phyloP scores from a whole-genome alignment of 2,329 filamentous ascomycete species.

The Verticillium dahliae region DNA sequence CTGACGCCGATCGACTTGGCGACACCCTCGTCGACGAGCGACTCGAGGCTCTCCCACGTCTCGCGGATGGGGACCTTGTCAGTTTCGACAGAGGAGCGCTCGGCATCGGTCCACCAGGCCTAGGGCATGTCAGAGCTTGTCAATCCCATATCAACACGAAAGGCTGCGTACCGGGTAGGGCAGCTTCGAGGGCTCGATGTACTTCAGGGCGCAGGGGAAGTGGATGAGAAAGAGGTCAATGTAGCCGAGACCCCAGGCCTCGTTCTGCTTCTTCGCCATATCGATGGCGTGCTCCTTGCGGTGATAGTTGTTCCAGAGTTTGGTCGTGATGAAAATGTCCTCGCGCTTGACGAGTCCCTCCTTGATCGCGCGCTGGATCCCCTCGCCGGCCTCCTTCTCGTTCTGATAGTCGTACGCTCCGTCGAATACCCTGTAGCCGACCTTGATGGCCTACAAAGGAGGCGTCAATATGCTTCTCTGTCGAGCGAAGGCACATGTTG shows the following conservation, averaged over 20 bases:
- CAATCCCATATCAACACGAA: not conserved
- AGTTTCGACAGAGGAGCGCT: slow-evolving; percentile 28
- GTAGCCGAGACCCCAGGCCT: slow-evolving; percentile 58
- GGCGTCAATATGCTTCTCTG: not conserved
- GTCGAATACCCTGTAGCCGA: slow-evolving; percentile 47
- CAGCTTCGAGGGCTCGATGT: slow-evolving; percentile 51
- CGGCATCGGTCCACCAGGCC: slow-evolving; percentile 32
- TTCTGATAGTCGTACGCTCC: slow-evolving; percentile 54
- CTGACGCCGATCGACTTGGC: slow-evolving; percentile 52
- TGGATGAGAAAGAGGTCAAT: slow-evolving; percentile 67
- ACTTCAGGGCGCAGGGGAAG: slow-evolving; percentile 42
- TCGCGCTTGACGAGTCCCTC: slow-evolving; percentile 62
- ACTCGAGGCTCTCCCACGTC: slow-evolving; percentile 58
- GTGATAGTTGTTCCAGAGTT: slow-evolving; percentile 80
- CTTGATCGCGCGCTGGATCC: slow-evolving; percentile 48
- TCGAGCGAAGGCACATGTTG: too few species aligned
- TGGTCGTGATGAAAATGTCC: slow-evolving; percentile 78
- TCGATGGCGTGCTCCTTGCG: slow-evolving; percentile 53
- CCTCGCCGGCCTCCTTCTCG: slow-evolving; percentile 59
- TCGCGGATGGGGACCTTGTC: slow-evolving; percentile 36
- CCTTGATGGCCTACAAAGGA: slow-evolving; percentile 35
- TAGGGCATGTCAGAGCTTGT: not conserved
- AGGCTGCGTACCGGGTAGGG: slow-evolving; percentile 52
- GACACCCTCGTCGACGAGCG: slow-evolving; percentile 38
- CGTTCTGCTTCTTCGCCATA: slow-evolving; percentile 51